phyloP scores from a whole-genome alignment of 2,329 filamentous ascomycete species.

The Trichoderma semiorbis region DNA sequence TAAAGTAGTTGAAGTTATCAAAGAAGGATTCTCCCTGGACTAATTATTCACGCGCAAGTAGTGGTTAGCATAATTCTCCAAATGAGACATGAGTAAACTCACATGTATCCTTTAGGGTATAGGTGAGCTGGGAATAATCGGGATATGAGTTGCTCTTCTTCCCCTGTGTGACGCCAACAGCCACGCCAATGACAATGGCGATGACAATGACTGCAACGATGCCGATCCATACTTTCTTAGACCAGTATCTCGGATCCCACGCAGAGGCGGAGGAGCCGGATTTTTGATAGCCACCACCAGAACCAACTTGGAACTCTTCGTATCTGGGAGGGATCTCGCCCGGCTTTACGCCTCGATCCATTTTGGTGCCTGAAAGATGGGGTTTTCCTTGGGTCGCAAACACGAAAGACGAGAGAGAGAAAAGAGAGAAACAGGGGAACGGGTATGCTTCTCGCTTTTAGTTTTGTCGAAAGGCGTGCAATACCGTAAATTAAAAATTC shows the following conservation, averaged over 20 bases:
- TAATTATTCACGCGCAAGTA: constrained; percentile 22
- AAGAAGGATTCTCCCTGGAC: constrained; percentile 51
- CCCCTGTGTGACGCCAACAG: constrained; percentile 41
- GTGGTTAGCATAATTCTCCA: neutral
- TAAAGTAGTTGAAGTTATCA: constrained; percentile 53
- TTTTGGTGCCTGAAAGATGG: neutral
- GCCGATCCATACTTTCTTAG: constrained; percentile 48
- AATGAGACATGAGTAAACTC: constrained; percentile 24
- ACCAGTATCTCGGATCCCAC: constrained; percentile 53
- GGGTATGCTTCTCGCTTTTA: neutral
- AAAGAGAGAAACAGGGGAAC: neutral
- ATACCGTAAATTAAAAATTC: neutral
- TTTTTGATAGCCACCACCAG: constrained; percentile 22
- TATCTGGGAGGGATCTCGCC: constrained; percentile 27
- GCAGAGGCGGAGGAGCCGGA: constrained; percentile 30
- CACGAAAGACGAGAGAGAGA: neutral
- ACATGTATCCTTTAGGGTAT: constrained; percentile 50
- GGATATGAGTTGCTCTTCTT: constrained; percentile 46
- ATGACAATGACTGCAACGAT: constrained; percentile 26
- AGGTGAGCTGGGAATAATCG: constrained; percentile 45
- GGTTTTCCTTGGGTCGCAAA: neutral
- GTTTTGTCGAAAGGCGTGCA: neutral
- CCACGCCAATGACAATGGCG: constrained; percentile 45
- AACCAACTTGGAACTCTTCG: constrained; percentile 28
- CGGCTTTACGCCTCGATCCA: constrained; percentile 21